Evolutionary conservation across 2,329 filamentous ascomycete species (phyloP).

Genomic region (Claviceps maximensis): DNA sequence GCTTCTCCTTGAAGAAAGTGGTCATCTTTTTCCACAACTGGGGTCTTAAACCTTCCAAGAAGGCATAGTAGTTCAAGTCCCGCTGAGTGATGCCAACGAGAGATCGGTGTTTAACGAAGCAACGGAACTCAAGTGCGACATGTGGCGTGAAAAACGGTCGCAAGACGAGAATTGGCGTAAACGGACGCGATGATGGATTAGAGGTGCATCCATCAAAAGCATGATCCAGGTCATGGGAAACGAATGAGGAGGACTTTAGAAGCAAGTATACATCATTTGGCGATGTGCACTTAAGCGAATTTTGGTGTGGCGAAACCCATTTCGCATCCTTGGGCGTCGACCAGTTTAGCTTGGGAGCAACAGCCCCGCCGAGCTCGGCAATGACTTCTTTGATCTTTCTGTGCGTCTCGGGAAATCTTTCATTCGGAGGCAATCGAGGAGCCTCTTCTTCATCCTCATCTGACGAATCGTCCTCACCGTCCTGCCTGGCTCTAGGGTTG

Average conservation of each 20-base stretch:
- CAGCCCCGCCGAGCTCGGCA: conserved; percentile 66
- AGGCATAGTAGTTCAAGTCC: conserved; percentile 82
- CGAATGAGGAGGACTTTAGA: conserved; percentile 86
- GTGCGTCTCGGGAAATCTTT: conserved; percentile 60
- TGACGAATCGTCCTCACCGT: conserved; percentile 30
- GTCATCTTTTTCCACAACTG: conserved; percentile 56
- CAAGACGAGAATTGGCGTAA: conserved; percentile 70
- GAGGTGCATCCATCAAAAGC: conserved; percentile 63
- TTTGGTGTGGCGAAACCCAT: conserved; percentile 73
- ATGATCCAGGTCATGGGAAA: conserved; percentile 87
- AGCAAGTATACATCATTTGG: conserved; percentile 89
- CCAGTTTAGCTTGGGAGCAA: conserved; percentile 94
- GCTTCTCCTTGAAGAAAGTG: conserved; percentile 61
- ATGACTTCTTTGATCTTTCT: conserved; percentile 65
- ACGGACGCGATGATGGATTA: conserved; percentile 27
- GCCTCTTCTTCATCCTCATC: conserved; percentile 35
- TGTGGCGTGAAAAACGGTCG: conserved; percentile 82
- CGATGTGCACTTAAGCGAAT: conserved; percentile 80
- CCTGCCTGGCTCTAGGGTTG: conserved; percentile 16
- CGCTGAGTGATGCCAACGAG: conserved; percentile 78
- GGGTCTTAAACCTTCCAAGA: conserved; percentile 51
- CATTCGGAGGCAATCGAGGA: conserved; percentile 33
- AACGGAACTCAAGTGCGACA: conserved; percentile 85
- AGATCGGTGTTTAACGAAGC: conserved; percentile 74
- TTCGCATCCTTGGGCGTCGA: conserved; percentile 91